Evolutionary conservation across 768 basidiomycete genomes (phyloP).

Genomic region (Xerocomus potaroensis): DNA sequence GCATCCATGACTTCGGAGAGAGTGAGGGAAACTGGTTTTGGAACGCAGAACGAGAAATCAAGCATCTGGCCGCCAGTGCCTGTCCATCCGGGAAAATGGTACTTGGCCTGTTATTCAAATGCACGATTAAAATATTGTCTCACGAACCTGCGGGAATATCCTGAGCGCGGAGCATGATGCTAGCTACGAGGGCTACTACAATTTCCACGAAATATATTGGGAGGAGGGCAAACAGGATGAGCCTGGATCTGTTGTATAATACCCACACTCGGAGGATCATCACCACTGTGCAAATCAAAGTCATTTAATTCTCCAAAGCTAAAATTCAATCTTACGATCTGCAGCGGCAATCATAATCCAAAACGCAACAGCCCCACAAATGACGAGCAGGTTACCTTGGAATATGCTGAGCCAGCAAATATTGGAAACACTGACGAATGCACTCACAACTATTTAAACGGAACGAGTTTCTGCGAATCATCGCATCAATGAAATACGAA

Average conservation of each 20-base stretch:
- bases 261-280: slow-evolving; percentile 4
- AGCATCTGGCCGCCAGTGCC: neutral
- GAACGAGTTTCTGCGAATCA: neutral
- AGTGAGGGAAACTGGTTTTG: neutral
- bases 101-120: no score
- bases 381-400: neutral
- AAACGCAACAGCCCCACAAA: neutral
- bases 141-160: neutral
- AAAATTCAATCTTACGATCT: slow-evolving; percentile 1
- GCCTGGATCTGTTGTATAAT: neutral
- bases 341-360: slow-evolving; percentile 1
- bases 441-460: neutral
- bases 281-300: neutral
- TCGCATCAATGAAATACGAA: neutral
- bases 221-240: neutral
- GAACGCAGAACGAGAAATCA: neutral
- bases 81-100: neutral
- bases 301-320: neutral
- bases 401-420: neutral
- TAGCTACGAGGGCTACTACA: neutral
- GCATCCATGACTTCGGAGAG: neutral
- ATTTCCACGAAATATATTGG: neutral
- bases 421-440: neutral
- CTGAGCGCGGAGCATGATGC: neutral
- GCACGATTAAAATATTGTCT: neutral